Conservation (phyloP, 1,139 yeast genomes). For the Nakaseomyces delphensis region DNA sequence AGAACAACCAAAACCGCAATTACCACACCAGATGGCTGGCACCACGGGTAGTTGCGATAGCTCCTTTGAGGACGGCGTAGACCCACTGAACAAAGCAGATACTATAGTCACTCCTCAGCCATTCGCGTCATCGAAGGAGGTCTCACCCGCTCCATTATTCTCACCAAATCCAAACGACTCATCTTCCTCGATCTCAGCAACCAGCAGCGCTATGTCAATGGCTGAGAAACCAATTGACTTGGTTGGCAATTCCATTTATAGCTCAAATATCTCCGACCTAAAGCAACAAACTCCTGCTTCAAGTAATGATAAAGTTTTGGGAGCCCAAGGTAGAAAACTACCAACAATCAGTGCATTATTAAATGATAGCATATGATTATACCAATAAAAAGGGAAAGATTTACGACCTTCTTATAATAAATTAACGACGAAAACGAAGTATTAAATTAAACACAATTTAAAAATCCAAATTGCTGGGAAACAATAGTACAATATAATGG, state of each 20-base stretch:
- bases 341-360: constrained; percentile 4
- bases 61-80: constrained; percentile 14
- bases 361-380: background rate
- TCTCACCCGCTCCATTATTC: constrained; percentile 13
- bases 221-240: background rate
- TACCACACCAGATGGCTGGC: constrained; percentile 7
- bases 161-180: constrained; percentile 10
- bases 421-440: background rate
- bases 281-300: constrained; percentile 8
- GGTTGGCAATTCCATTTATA: background rate
- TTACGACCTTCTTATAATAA: background rate
- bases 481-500: background rate
- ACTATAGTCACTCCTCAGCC: constrained; percentile 11
- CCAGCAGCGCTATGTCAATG: constrained; percentile 6
- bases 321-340: background rate
- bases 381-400: background rate
- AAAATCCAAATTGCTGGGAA: background rate
- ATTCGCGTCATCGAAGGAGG: constrained; percentile 13
- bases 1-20: constrained; percentile 3
- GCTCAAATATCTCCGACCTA: background rate
- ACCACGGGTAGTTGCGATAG: constrained; percentile 13
- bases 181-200: constrained; percentile 7
- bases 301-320: constrained; percentile 8
- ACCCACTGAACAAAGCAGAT: constrained; percentile 10
- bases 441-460: no score